Base-by-base conservation (phyloP, 305 asterid species). In the Solanum hybrid region DNA sequence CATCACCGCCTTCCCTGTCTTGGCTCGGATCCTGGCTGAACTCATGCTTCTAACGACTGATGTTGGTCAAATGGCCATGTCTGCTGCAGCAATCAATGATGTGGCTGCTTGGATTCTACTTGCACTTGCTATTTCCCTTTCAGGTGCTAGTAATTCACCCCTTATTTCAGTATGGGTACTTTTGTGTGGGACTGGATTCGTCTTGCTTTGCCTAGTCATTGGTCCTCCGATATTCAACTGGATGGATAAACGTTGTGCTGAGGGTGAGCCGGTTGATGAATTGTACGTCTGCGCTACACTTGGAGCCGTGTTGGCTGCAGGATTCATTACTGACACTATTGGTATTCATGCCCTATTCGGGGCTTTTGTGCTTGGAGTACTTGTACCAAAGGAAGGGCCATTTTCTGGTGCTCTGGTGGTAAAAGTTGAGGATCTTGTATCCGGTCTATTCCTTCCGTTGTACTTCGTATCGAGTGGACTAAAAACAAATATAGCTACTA, bases 91-190 rank as follows among this genome's bases (percentile, higher is more conserved):
- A 0, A 73, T 94, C 6, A 93, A 94, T 46, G 96, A 94, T 24
- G 91, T 93, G 57, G 95, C 87, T 9, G 95, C 96, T 2, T 94
- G 96, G 95, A 92, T 94, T 79, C 85, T 91, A 1, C 94, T 94
- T 3, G 96, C 95, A 26, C 94, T 94, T 1, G 95, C 95, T 36
- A 92, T 94, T 76, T 94, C 95, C 40, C 92, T 94, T 12, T 81
- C 91, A 31, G 95, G 93, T 26, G 92, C 90, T 57, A 92, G 94
- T 51, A 51, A 86, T 81, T 92, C 93, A 69, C 94, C 95, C 13
- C 87, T 93, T 67, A 69, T 91, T 86, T 92, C 94, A 14, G 22
- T 92, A 39, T 92, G 94, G 94, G 94, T 93, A 4, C 92, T 93
- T 10, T 22, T 93, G 40, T 92, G 92, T 33, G 93, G 92, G 5